Evolutionary conservation across 768 basidiomycete genomes (phyloP), one percentile per base, ranked within the genome.

Genomic region (Zangia roseola): DNA sequence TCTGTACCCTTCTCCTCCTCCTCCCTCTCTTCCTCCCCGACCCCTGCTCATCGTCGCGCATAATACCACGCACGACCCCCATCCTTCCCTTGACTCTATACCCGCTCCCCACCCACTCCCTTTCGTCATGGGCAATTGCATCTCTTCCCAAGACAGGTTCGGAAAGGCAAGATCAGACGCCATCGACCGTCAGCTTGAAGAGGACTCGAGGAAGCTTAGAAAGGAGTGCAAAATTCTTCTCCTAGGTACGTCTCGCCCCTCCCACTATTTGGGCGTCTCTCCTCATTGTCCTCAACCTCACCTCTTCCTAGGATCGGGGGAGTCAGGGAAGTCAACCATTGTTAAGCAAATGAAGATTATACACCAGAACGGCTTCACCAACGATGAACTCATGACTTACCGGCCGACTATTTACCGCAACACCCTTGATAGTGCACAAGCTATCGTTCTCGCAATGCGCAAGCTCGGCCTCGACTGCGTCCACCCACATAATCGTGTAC

Each of bases 341-440:
- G 93, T 97, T 30, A 97, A 98, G 66, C 94, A 98, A 69, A 97
- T 98, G 94, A 97, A 95, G 77, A 94, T 97, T 49, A 94, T 97
- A 41, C 90, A 98, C 67, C 90, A 95, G 67, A 83, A 86, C 53
- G 94, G 94, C 12, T 98, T 93, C 70, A 81, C 84, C 3, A 69
- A 71, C 8, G 79, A 86, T 0, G 93, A 97, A 65, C 81, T 92
- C 23, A 74, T 84, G 51, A 76, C 81, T 4, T 95, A 82, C 72
- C 76, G 87, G 17, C 79, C 84, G 0, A 84, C 86, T 25, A 84
- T 98, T 40, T 92, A 87, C 70, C 83, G 83, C 59, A 89, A 95
- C 66, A 83, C 94, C 5, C 74, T 95, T 52, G 94, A 97, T 55
- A 89, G 86, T 6, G 93, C 90, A 0, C 90, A 94, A 57, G 86